phyloP scores from a whole-genome alignment of 768 basidiomycete species.

The Clitopilus hobsonii region DNA sequence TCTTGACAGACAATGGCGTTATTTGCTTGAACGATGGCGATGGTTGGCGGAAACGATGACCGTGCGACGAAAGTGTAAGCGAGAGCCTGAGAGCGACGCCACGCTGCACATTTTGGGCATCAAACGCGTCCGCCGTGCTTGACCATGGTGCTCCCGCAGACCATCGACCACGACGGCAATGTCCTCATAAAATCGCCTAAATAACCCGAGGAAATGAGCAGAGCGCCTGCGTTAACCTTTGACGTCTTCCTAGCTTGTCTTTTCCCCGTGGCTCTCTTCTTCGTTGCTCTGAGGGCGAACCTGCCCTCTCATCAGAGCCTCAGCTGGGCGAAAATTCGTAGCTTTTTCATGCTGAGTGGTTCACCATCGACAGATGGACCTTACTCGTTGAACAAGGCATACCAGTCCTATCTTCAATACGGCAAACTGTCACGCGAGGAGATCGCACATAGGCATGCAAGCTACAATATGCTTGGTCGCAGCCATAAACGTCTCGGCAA shows the following conservation, averaged over 20 bases:
- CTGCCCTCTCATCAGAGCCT: conserved; percentile 13
- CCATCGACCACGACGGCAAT: not conserved
- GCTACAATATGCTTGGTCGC: conserved; percentile 40
- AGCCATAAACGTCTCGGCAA: conserved; percentile 44
- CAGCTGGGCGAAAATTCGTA: conserved; percentile 20
- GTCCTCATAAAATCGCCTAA: not conserved
- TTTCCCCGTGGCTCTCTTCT: conserved; percentile 31
- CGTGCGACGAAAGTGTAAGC: not conserved
- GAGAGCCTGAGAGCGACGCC: too few relatives aligned
- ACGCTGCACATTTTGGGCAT: too few relatives aligned
- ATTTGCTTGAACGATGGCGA: not conserved
- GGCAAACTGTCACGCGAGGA: conserved; percentile 35
- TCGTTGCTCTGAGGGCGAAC: conserved; percentile 22
- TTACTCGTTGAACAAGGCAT: conserved; percentile 43
- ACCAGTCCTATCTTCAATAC: conserved; percentile 41
- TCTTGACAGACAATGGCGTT: not conserved
- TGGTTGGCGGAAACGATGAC: not conserved
- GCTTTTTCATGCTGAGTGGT: conserved; percentile 20
- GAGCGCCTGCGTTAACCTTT: conserved; percentile 15
- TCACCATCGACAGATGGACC: conserved; percentile 16
- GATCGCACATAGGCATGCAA: conserved; percentile 31
- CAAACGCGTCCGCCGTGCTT: too few relatives aligned
- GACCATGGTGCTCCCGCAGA: not conserved
- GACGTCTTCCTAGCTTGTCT: conserved; percentile 33
- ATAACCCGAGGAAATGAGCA: not conserved